Conservation (phyloP, 1,139 yeast genomes). For the Chernovozyma sophiae-reginae region DNA sequence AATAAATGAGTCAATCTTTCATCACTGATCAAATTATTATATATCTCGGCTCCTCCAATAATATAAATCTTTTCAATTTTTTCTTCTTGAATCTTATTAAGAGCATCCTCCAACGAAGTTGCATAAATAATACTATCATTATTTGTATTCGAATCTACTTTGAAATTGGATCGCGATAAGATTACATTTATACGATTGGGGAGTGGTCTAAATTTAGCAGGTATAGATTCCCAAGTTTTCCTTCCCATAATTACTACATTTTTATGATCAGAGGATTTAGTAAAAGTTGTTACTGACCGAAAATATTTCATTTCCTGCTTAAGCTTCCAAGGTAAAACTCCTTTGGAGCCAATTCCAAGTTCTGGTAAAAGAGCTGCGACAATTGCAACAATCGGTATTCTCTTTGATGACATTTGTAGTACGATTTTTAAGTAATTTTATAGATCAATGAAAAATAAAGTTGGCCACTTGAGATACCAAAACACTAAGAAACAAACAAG, state of each 20-base stretch:
- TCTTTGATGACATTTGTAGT: background rate
- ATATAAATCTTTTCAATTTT: conserved; percentile 60
- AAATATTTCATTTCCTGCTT: conserved; percentile 84
- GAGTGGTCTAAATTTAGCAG: conserved; percentile 76
- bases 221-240: conserved; percentile 94
- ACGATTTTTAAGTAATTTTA: background rate
- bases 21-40: conserved; percentile 50
- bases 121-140: conserved; percentile 32
- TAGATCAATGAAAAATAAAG: background rate
- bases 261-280: conserved; percentile 24
- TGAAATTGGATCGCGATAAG: conserved; percentile 46
- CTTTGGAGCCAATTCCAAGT: conserved; percentile 81
- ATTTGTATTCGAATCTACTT: conserved; percentile 17
- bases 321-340: conserved; percentile 84
- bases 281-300: conserved; percentile 60
- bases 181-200: conserved; percentile 73
- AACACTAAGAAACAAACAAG: no score
- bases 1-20: conserved; percentile 52
- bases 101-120: conserved; percentile 39
- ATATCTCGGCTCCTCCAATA: conserved; percentile 93
- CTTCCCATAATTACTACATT: conserved; percentile 96
- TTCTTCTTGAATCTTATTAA: conserved; percentile 25
- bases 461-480: no score
- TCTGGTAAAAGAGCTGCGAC: conserved; percentile 84
- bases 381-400: conserved; percentile 49